phyloP scores from a whole-genome alignment of 495 filamentous ascomycete species.

The Cercophora newfieldiana region DNA sequence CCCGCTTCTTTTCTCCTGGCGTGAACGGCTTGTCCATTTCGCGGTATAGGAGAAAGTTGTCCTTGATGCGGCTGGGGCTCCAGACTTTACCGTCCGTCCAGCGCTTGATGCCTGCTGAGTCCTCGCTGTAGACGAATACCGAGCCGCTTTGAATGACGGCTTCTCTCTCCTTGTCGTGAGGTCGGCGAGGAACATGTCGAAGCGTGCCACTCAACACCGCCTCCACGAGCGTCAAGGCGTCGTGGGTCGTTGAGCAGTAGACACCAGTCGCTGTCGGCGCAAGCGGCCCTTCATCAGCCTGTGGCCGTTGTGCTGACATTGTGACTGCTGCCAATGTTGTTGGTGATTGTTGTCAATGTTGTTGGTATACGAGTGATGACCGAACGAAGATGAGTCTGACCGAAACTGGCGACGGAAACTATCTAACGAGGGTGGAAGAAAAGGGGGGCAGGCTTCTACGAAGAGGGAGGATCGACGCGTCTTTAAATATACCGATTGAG shows the following conservation, averaged over 20 bases:
- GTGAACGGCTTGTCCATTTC: constrained; percentile 80
- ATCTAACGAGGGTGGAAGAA: too few relatives aligned
- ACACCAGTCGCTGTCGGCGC: constrained; percentile 60
- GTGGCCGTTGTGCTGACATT: too few relatives aligned
- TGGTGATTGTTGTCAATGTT: too few relatives aligned
- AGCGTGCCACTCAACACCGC: constrained; percentile 68
- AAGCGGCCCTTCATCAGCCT: constrained; percentile 15
- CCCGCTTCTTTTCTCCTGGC: constrained; percentile 85
- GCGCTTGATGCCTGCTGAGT: constrained; percentile 83
- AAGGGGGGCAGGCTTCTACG: too few relatives aligned
- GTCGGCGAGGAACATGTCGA: constrained; percentile 74
- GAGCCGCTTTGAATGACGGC: constrained; percentile 76
- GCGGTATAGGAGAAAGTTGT: constrained; percentile 87
- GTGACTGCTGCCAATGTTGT: too few relatives aligned
- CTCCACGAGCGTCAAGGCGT: constrained; percentile 75
- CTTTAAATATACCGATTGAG: too few relatives aligned
- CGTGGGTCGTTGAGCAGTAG: constrained; percentile 69
- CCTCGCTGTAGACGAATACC: constrained; percentile 88
- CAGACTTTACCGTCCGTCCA: constrained; percentile 92
- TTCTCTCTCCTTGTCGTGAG: constrained; percentile 73
- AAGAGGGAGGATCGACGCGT: too few relatives aligned
- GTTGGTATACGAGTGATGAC: too few relatives aligned
- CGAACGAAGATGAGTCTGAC: too few relatives aligned
- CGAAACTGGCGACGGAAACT: too few relatives aligned
- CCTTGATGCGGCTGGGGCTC: constrained; percentile 87